phyloP scores from a whole-genome alignment of 106 monocot genomes.

The Dendrobium catenatum region DNA sequence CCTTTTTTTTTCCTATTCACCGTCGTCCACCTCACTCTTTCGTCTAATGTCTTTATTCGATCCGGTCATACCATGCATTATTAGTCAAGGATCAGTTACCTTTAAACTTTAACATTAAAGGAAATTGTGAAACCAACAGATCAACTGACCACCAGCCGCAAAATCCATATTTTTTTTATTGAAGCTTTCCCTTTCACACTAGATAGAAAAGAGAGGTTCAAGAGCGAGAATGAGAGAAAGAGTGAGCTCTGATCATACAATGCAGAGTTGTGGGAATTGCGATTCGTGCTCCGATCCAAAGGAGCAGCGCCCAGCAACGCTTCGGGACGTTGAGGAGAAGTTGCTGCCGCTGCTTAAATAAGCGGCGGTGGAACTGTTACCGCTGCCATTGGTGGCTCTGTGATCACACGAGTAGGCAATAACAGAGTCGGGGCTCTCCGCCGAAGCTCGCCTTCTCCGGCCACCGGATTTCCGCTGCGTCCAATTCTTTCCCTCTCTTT shows the following conservation, averaged over 20 bases:
- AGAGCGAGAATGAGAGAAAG: background rate
- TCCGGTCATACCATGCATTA: background rate
- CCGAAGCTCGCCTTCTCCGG: background rate
- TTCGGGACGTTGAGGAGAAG: slow-evolving; percentile 4
- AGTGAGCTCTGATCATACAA: background rate
- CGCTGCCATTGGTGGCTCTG: background rate
- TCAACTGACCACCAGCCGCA: background rate
- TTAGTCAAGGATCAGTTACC: too few species aligned
- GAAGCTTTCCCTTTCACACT: slow-evolving; percentile 1
- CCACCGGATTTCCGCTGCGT: background rate
- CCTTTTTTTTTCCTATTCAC: background rate
- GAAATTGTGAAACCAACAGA: background rate
- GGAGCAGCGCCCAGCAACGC: background rate
- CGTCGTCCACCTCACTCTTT: background rate
- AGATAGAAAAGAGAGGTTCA: background rate
- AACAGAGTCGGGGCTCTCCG: background rate
- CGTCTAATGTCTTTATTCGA: background rate
- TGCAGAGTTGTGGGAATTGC: background rate
- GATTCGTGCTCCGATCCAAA: background rate
- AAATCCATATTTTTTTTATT: background rate
- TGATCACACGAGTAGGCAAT: slow-evolving; percentile 2
- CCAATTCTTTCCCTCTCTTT: background rate
- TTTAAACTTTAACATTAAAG: background rate
- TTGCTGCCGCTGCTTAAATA: background rate
- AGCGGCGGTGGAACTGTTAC: background rate